Evolutionary conservation across 495 filamentous ascomycete genomes (phyloP).

Genomic region (Hypoxylon fuscum): DNA sequence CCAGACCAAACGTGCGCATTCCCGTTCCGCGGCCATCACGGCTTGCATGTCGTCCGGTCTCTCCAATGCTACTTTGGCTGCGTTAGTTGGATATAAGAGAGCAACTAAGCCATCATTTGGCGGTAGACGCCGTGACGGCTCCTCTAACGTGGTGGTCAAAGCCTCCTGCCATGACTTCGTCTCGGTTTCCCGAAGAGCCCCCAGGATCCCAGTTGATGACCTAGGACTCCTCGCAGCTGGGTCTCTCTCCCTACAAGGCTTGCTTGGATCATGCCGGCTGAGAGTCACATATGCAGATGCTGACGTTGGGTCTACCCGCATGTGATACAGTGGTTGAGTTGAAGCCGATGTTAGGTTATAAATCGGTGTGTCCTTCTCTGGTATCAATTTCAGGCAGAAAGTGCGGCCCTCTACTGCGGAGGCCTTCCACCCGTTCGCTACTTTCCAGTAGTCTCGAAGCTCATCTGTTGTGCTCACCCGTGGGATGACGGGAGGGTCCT

Average conservation of each 20-base stretch:
- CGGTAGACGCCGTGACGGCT: constrained; percentile 62
- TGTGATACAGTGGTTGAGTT: constrained; percentile 60
- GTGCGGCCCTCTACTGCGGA: constrained; percentile 57
- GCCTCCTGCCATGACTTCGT: constrained; percentile 62
- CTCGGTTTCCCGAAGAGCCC: constrained; percentile 55
- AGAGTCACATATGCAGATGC: constrained; percentile 62
- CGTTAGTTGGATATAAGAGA: constrained; percentile 74
- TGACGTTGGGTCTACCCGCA: constrained; percentile 63
- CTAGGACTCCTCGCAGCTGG: constrained; percentile 28
- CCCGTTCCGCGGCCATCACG: constrained; percentile 70
- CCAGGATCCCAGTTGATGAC: constrained; percentile 37
- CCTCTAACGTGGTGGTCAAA: constrained; percentile 68
- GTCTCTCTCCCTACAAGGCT: constrained; percentile 50
- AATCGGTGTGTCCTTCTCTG: constrained; percentile 58
- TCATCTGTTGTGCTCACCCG: constrained; percentile 60
- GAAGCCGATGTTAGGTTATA: constrained; percentile 60
- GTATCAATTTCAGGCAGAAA: constrained; percentile 60
- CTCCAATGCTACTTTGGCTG: constrained; percentile 75
- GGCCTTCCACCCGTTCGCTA: constrained; percentile 63
- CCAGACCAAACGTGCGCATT: constrained; percentile 78
- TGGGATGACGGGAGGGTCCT: constrained; percentile 57
- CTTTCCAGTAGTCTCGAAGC: constrained; percentile 63
- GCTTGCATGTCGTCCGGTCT: constrained; percentile 68
- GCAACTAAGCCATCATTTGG: constrained; percentile 76
- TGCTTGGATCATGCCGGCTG: constrained; percentile 63